Conservation (phyloP, 2,329 filamentous ascomycete species). For the Neofusicoccum laricinum region DNA sequence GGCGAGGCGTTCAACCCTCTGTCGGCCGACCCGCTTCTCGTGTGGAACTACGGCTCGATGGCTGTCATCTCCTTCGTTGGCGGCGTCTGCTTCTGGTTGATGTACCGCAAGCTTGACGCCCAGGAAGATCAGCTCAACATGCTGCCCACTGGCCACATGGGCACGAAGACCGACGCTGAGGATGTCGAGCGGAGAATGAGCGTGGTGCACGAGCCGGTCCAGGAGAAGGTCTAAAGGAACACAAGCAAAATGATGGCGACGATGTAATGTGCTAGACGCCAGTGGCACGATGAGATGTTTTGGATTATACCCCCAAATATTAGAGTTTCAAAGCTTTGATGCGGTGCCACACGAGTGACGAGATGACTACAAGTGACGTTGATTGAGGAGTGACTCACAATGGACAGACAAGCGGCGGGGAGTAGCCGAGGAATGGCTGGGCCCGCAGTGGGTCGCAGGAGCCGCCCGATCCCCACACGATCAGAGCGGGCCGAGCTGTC, state of each 20-base stretch:
- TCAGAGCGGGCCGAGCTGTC: neutral
- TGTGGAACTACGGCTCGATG: conserved; percentile 32
- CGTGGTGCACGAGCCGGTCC: neutral
- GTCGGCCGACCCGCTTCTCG: conserved; percentile 23
- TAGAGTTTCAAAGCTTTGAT: neutral
- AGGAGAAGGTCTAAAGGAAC: neutral
- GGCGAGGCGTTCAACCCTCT: conserved; percentile 23
- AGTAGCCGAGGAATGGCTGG: neutral
- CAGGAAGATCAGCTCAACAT: conserved; percentile 37
- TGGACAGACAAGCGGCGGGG: neutral
- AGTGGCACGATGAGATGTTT: neutral
- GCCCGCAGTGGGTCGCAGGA: neutral
- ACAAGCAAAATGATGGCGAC: neutral
- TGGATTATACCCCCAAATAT: conserved; percentile 5
- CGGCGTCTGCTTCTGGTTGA: conserved; percentile 31
- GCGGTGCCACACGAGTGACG: neutral
- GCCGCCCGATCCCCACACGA: neutral
- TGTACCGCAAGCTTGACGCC: conserved; percentile 32
- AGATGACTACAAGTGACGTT: neutral
- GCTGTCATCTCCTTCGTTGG: conserved; percentile 35
- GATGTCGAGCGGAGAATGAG: conserved; percentile 28
- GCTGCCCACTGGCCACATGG: conserved; percentile 36
- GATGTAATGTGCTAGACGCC: neutral
- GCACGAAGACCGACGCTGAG: conserved; percentile 25
- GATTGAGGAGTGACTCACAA: neutral